Evolutionary conservation across 2,329 filamentous ascomycete genomes (phyloP).

Genomic region (Diaporthe batatas): DNA sequence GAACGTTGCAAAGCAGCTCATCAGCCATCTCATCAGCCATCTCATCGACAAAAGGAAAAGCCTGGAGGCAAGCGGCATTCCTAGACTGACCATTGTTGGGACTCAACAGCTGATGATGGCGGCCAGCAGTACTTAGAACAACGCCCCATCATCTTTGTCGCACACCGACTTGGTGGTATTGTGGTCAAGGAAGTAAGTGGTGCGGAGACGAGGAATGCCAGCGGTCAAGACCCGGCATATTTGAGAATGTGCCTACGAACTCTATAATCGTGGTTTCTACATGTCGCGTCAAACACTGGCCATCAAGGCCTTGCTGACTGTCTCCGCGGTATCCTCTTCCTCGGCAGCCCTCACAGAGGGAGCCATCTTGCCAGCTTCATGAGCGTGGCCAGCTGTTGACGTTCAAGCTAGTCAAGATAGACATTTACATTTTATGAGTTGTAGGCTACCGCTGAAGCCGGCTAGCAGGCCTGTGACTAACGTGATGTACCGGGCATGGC

Average conservation of each 20-base stretch:
- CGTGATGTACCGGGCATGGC: not conserved
- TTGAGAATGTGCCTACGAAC: not conserved
- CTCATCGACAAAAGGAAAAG: constrained; percentile 27
- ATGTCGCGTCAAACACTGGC: constrained; percentile 15
- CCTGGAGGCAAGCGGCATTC: not conserved
- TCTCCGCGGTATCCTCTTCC: constrained; percentile 31
- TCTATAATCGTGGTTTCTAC: not conserved
- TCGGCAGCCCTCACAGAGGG: constrained; percentile 23
- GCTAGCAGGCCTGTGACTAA: constrained; percentile 9
- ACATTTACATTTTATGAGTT: constrained; percentile 33
- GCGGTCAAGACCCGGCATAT: not conserved
- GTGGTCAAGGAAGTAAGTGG: constrained; percentile 25
- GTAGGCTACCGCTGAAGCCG: not conserved
- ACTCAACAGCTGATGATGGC: not conserved
- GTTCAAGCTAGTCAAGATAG: constrained; percentile 20
- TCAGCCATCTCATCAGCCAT: constrained; percentile 21
- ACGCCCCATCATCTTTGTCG: constrained; percentile 26
- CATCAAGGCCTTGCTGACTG: constrained; percentile 6
- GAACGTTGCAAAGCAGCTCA: constrained; percentile 23
- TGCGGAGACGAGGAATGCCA: not conserved
- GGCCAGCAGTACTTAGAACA: constrained; percentile 1
- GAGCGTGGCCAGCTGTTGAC: constrained; percentile 26
- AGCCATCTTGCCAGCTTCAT: constrained; percentile 32
- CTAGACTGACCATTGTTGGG: not conserved
- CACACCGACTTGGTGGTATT: constrained; percentile 23